Percentiles rank a stretch among this genome's conserved stretches.
phyloP scores from a whole-genome alignment of 345 rosid genomes.

The Melaleuca alternifolia region DNA sequence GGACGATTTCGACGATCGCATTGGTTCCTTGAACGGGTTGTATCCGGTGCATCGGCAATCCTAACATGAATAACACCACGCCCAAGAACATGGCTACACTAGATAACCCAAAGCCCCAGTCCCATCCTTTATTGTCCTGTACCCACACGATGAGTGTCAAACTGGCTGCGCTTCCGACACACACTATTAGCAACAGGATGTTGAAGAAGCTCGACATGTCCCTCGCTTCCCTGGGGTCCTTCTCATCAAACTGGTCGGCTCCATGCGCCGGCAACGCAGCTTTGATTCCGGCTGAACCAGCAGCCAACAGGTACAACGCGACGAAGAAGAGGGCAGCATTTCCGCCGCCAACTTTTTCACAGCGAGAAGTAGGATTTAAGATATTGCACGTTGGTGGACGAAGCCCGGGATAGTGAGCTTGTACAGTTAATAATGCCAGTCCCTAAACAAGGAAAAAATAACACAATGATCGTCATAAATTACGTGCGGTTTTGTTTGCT shows the following conservation, averaged over 20 bases:
- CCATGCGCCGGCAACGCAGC: constrained; percentile 45
- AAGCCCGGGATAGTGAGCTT: constrained; percentile 38
- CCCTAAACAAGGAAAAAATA: constrained; percentile 16
- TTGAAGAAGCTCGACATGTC: constrained; percentile 55
- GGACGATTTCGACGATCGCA: constrained; percentile 27
- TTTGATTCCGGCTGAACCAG: constrained; percentile 39
- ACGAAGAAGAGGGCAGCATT: constrained; percentile 28
- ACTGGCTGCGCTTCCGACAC: constrained; percentile 32
- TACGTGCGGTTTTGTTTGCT: neutral
- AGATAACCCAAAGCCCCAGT: constrained; percentile 32
- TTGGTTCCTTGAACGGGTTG: constrained; percentile 28
- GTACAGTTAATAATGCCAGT: constrained; percentile 29
- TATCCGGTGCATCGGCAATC: constrained; percentile 31
- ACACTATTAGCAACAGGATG: constrained; percentile 19
- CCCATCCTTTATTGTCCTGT: constrained; percentile 52
- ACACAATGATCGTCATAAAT: neutral
- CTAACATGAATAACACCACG: constrained; percentile 17
- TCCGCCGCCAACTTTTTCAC: constrained; percentile 23
- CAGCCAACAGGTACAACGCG: constrained; percentile 36
- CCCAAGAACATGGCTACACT: constrained; percentile 19
- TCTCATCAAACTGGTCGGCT: constrained; percentile 50
- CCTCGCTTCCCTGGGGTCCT: constrained; percentile 34
- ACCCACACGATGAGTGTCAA: constrained; percentile 42
- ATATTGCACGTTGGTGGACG: constrained; percentile 39
- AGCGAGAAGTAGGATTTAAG: constrained; percentile 16